Base-by-base conservation (phyloP, 2,329 filamentous ascomycete species). In the Incumbomyces delicatus region DNA sequence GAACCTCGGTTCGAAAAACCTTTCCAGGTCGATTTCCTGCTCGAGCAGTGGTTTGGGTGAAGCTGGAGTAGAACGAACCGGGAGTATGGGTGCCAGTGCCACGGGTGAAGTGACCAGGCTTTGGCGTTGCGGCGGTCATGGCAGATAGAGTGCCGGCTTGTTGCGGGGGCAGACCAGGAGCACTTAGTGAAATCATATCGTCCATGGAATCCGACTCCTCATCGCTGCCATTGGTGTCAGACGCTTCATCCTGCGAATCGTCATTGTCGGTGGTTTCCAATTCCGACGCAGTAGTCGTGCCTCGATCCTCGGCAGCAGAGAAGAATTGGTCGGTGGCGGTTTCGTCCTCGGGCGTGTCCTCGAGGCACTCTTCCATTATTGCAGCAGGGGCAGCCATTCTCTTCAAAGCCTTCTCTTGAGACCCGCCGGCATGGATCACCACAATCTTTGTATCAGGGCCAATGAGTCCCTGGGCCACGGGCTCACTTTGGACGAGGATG, bases 401-500 rank as follows among this genome's bases (percentile, higher is more conserved):
- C 47, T 68, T 69, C 53, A 72, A 63, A 42, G 48, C 61, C 55
- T 57, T 66, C 53, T 54, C 64, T 41, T 60, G 68, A 37, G 60
- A 66, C 38, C 69, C 57, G 60, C 65, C 61, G 61, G 73, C 68
- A 77, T 81, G 59, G 62, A 72, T 61, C 17, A 96, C 73, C 18
- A 98, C 81, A 48, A 98, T 87, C 58, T 85, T 88, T 13, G 89
- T 98, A 11, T 71, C 76, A 1, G 86, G 75, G 7, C 81, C 75
- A 39, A 98, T 63, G 4, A 92, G 65, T 7, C 92, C 92, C 65
- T 98, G 92, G 5, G 86, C 80, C 13, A 96, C 88, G 7, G 92
- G 92, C 63, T 98, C 92, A 62, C 89, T 96, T n/a, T 94, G 79
- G 40, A 86, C 81, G 50, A 96, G 85, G 66, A 84, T 88, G 35